Base-by-base conservation (phyloP, 2,329 filamentous ascomycete species). In the Onygena corvina region DNA sequence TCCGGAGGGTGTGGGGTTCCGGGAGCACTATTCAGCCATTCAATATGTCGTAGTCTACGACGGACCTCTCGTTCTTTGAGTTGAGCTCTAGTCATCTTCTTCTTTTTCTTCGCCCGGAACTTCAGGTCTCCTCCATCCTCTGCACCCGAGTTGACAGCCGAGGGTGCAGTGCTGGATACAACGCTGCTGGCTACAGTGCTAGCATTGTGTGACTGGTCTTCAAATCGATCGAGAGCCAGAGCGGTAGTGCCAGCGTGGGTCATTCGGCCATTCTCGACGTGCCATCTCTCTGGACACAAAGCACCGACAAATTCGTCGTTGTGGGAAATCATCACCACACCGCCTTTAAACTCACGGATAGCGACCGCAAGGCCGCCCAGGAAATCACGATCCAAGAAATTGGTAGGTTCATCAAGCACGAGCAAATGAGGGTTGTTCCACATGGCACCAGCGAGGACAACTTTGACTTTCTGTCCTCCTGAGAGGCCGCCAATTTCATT, bases 381-480 rank as follows among this genome's bases (percentile, higher is more conserved):
- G 12, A 89, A 94, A 71, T 98, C 92, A 60, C 92, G 88, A 64
- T 98, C 92, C 74, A 98, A 81, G 78, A 95, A 98, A 74, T 98
- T 98, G 66, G 92, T 96, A 51, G 92, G 92, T 71, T 98, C 90
- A 76, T 98, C 92, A 20, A 98, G 83, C 45, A 98, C 92, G 53
- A 98, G 80, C 61, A 98, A 72, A 73, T 98, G 92, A 0, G 92
- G 92, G 74, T 96, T 96, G 73, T 96, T 95, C 89, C 89, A 94
- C 87, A 94, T 93, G 59, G 88, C 86, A 61, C 86, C 86, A 2
- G 87, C 92, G 59, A 98, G 81, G 55, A 98, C 92, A 44, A 98
- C 92, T 77, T 98, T 98, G 72, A 98, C 92, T 71, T 96, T 96
- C 66, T 98, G 92, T 11, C 92, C 92, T 69, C 92, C 92, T 7